Conservation (phyloP, 2,329 filamentous ascomycete species). For the Colletotrichum magnum region DNA sequence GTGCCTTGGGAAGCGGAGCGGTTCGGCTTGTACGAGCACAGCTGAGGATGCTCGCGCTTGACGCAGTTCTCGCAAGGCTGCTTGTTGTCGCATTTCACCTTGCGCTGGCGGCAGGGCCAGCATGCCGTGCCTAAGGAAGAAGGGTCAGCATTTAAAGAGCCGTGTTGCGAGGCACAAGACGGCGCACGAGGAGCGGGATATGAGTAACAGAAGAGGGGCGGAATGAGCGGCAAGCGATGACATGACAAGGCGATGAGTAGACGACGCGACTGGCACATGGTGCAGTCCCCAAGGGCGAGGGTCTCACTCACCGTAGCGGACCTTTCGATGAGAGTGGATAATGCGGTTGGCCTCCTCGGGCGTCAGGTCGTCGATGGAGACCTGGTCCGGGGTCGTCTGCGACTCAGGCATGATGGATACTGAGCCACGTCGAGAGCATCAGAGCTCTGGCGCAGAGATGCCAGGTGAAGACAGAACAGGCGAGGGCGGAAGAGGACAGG, state of each 20-base stretch:
- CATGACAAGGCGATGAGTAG: background rate
- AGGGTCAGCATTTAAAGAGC: conserved; percentile 6
- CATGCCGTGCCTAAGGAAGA: conserved; percentile 68
- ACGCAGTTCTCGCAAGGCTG: conserved; percentile 78
- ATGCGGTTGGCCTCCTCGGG: conserved; percentile 77
- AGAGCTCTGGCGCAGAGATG: conserved; percentile 1
- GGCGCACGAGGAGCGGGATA: background rate
- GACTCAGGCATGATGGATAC: conserved; percentile 58
- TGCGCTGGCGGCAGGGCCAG: conserved; percentile 77
- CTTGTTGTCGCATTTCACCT: conserved; percentile 79
- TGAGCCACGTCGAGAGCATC: conserved; percentile 16
- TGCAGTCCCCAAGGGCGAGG: background rate
- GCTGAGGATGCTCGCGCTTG: conserved; percentile 74
- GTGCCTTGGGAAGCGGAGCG: conserved; percentile 50
- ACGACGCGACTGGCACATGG: background rate
- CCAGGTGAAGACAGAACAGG: background rate
- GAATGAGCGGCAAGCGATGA: background rate
- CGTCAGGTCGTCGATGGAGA: conserved; percentile 69
- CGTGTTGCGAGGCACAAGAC: background rate
- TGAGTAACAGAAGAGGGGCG: background rate
- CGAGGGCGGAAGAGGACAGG: background rate
- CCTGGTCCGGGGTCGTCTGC: conserved; percentile 59
- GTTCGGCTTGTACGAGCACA: conserved; percentile 78
- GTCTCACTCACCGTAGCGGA: conserved; percentile 72
- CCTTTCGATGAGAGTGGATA: conserved; percentile 78